Conservation (phyloP, 2,329 filamentous ascomycete genomes). For the Paecilomyces sp. region DNA sequence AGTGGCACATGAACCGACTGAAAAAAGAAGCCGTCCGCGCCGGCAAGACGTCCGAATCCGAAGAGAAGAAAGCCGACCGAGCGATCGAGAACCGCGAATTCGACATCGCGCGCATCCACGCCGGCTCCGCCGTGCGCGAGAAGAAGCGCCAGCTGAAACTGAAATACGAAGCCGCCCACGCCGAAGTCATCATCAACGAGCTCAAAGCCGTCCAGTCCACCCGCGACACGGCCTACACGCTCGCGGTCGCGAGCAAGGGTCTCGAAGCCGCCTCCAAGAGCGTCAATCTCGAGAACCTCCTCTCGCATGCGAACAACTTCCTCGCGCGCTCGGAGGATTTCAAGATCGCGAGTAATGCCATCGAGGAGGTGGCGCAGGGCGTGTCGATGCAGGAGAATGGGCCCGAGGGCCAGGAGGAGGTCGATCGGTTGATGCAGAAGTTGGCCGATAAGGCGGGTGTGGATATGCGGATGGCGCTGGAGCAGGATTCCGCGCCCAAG, state of each 20-base stretch:
- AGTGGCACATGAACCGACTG: conserved; percentile 42
- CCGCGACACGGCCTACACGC: conserved; percentile 38
- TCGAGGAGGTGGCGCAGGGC: conserved; percentile 35
- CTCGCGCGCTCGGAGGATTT: conserved; percentile 35
- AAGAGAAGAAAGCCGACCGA: conserved; percentile 41
- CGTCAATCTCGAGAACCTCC: conserved; percentile 38
- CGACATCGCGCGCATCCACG: conserved; percentile 44
- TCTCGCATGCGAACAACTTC: conserved; percentile 37
- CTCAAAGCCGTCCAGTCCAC: conserved; percentile 42
- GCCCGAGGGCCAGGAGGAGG: conserved; percentile 35
- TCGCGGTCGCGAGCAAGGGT: conserved; percentile 37
- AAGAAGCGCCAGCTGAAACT: conserved; percentile 40
- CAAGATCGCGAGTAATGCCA: conserved; percentile 35
- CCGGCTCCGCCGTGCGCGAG: conserved; percentile 38
- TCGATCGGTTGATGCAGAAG: conserved; percentile 38
- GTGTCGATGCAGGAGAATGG: conserved; percentile 39
- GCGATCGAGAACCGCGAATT: conserved; percentile 43
- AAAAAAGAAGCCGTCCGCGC: conserved; percentile 42
- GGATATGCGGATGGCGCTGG: conserved; percentile 33
- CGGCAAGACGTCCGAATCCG: conserved; percentile 39
- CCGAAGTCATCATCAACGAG: conserved; percentile 43
- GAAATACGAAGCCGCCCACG: conserved; percentile 38
- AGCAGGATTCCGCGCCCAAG: conserved; percentile 31
- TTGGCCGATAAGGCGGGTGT: conserved; percentile 38
- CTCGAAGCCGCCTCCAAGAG: conserved; percentile 38